Percentiles rank a stretch among this genome's conserved stretches.
Conservation (phyloP, 164 flowering plant species). For the Warburgia ugandensis region DNA sequence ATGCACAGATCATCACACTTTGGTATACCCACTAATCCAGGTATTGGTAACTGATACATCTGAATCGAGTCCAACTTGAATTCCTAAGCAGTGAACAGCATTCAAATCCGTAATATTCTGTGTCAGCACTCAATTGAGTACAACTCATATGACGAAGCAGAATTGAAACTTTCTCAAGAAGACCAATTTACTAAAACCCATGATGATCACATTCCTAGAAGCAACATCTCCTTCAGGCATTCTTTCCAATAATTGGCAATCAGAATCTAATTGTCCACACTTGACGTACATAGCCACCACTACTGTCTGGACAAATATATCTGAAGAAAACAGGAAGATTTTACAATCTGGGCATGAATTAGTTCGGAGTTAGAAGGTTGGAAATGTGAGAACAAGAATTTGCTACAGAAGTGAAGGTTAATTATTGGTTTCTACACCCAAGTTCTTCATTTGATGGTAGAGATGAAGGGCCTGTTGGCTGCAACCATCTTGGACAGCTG, state of each 20-base stretch:
- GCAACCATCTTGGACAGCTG: conserved; percentile 23
- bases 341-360: conserved; percentile 45
- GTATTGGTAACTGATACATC: conserved; percentile 54
- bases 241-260: conserved; percentile 32
- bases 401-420: conserved; percentile 49
- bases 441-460: conserved; percentile 45
- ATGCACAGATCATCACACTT: conserved; percentile 38
- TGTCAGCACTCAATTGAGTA: conserved; percentile 20
- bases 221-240: conserved; percentile 49
- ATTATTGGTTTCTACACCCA: conserved; percentile 34
- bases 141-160: conserved; percentile 40
- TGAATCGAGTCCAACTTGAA: conserved; percentile 24
- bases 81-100: conserved; percentile 37
- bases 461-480: conserved; percentile 34
- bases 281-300: conserved; percentile 41
- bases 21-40: conserved; percentile 43
- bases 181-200: conserved; percentile 39
- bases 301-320: conserved; percentile 46
- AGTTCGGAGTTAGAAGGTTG: conserved; percentile 21
- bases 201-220: conserved; percentile 53
- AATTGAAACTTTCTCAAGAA: conserved; percentile 16
- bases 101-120: conserved; percentile 19
- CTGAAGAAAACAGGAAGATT: conserved; percentile 32
- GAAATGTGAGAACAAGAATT: conserved; percentile 51
- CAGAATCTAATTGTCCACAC: conserved; percentile 26